A percentile compares a stretch with the other conserved stretches of the same genome.
Evolutionary conservation across 2,329 filamentous ascomycete genomes (phyloP).

Genomic region (Diaporthe humulicola): DNA sequence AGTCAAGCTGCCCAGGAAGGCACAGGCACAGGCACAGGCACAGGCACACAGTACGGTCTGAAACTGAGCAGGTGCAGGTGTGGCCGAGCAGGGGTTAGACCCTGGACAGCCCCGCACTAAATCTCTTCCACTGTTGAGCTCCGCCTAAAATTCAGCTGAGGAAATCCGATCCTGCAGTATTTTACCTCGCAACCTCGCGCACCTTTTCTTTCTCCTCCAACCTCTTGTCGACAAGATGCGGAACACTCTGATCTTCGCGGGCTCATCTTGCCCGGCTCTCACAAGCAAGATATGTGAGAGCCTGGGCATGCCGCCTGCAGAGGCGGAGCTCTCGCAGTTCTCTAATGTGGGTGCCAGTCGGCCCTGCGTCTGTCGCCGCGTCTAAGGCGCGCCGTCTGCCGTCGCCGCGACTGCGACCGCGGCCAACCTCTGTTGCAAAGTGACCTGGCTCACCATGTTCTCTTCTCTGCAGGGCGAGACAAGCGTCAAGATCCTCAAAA

Average conservation of each 20-base stretch:
- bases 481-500: conserved; percentile 77
- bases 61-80: background rate
- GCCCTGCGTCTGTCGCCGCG: conserved; percentile 39
- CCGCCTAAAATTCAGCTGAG: conserved; percentile 32
- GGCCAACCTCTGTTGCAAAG: conserved; percentile 26
- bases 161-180: conserved; percentile 17
- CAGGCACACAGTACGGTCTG: background rate
- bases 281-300: conserved; percentile 77
- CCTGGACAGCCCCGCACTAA: conserved; percentile 26
- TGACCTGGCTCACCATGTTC: conserved; percentile 41
- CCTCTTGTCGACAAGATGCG: conserved; percentile 61
- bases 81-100: background rate
- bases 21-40: too few species aligned
- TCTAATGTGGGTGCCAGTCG: conserved; percentile 65
- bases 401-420: conserved; percentile 17
- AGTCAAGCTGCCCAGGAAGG: too few species aligned
- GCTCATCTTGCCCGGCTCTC: conserved; percentile 75
- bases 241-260: conserved; percentile 77
- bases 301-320: conserved; percentile 74
- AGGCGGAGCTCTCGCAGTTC: conserved; percentile 77
- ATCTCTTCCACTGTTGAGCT: conserved; percentile 26
- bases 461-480: conserved; percentile 70
- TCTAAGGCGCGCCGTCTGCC: conserved; percentile 42
- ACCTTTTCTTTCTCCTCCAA: conserved; percentile 39
- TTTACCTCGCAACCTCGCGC: conserved; percentile 35